Evolutionary conservation across 139 green algal genomes (phyloP).

Genomic region (Nannochloris sp.): DNA sequence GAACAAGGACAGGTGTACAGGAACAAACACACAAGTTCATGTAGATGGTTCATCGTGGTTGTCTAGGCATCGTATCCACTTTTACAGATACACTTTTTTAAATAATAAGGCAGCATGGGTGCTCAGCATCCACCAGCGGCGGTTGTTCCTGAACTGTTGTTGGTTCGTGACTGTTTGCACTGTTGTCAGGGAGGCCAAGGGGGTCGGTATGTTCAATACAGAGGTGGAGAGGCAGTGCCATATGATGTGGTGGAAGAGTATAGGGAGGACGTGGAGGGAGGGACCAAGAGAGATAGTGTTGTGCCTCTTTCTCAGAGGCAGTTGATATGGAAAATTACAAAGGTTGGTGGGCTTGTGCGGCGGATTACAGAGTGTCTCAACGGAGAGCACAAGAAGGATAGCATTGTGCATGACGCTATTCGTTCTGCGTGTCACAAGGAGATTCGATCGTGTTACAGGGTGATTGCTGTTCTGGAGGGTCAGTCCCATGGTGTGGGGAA

Average conservation of each 20-base stretch:
- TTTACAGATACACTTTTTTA: too few species aligned
- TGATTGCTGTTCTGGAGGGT: slow-evolving; percentile 80
- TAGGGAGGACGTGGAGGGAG: background rate
- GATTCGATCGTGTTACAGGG: slow-evolving; percentile 67
- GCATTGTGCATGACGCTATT: slow-evolving; percentile 18
- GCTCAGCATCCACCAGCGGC: too few species aligned
- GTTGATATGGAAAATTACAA: slow-evolving; percentile 40
- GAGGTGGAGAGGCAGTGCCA: slow-evolving; percentile 19
- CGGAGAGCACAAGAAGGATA: background rate
- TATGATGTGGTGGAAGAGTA: slow-evolving; percentile 1
- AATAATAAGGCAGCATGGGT: too few species aligned
- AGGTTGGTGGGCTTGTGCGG: slow-evolving; percentile 62
- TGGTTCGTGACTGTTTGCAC: slow-evolving; percentile 80
- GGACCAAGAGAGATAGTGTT: slow-evolving; percentile 3
- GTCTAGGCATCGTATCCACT: too few species aligned
- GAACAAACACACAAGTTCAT: too few species aligned
- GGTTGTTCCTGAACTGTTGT: slow-evolving; percentile 36
- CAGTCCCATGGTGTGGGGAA: slow-evolving; percentile 28
- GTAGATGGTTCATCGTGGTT: too few species aligned
- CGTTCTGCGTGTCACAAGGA: slow-evolving; percentile 39
- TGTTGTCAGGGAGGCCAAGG: slow-evolving; percentile 60
- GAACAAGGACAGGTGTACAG: too few species aligned
- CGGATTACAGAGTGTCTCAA: slow-evolving; percentile 3
- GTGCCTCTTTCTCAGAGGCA: slow-evolving; percentile 23
- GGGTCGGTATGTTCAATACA: slow-evolving; percentile 26